Evolutionary conservation across 176 grass and related monocot species (phyloP).

Genomic region (Phoenix roebelenii): DNA sequence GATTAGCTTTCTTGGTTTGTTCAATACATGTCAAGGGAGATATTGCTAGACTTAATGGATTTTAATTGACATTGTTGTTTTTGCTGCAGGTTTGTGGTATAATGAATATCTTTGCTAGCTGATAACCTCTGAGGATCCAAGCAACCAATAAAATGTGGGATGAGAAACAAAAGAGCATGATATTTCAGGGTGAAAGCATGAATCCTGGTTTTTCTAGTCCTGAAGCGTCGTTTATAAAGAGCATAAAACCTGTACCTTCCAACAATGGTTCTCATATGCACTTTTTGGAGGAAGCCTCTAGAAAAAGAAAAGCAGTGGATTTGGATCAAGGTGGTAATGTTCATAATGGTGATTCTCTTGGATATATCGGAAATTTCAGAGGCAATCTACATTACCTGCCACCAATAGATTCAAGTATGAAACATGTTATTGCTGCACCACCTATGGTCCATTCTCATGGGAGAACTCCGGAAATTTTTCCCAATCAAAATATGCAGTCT

Average conservation of each 20-base stretch:
- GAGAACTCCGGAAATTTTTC: background rate
- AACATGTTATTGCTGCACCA: background rate
- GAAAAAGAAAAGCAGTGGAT: slow-evolving; percentile 5
- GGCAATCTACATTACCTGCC: background rate
- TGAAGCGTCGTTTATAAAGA: no score
- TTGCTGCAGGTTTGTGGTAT: no score
- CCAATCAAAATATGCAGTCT: background rate
- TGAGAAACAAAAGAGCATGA: background rate
- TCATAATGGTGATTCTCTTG: background rate
- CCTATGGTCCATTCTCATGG: background rate
- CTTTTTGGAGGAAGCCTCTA: slow-evolving; percentile 6
- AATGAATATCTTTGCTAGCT: no score
- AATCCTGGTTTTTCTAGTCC: background rate
- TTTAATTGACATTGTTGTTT: no score
- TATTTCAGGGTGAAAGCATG: slow-evolving; percentile 1
- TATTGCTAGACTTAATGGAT: no score
- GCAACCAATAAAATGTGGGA: background rate
- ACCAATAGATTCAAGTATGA: background rate
- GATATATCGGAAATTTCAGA: background rate
- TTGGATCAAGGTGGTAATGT: background rate
- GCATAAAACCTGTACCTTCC: background rate
- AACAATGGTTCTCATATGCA: background rate
- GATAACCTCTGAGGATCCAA: no score
- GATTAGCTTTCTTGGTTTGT: no score
- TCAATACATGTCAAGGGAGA: no score